Evolutionary conservation across 805 yeast species (phyloP).

Genomic region (Ogataea trehaloabstinens): DNA sequence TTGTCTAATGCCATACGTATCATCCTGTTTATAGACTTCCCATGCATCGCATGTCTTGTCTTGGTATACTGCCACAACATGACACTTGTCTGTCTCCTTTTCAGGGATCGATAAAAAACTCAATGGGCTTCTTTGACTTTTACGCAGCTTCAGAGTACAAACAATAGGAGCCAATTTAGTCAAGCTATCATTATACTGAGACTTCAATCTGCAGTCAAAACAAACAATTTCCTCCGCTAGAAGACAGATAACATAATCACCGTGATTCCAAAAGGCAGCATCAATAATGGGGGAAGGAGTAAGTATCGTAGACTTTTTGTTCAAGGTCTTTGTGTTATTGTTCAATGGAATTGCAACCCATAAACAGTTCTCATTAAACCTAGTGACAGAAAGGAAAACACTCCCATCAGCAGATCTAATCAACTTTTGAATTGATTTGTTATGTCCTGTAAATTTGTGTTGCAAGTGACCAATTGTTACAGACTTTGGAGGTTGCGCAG

Average conservation of each 20-base stretch:
- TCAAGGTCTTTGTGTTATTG: slow-evolving; percentile 27
- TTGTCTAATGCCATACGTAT: slow-evolving; percentile 29
- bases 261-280: slow-evolving; percentile 50
- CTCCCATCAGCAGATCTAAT: slow-evolving; percentile 67
- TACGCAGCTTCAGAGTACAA: slow-evolving; percentile 7
- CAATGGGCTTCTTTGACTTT: slow-evolving; percentile 15
- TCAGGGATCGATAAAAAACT: slow-evolving; percentile 39
- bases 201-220: slow-evolving; percentile 55
- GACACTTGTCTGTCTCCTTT: slow-evolving; percentile 29
- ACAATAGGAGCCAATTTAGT: slow-evolving; percentile 28
- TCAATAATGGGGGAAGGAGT: slow-evolving; percentile 46
- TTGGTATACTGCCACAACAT: slow-evolving; percentile 50
- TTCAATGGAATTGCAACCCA: slow-evolving; percentile 49
- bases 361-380: slow-evolving; percentile 60
- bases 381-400: slow-evolving; percentile 54
- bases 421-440: slow-evolving; percentile 69
- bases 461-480: slow-evolving; percentile 34
- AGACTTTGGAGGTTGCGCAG: background rate
- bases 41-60: slow-evolving; percentile 39
- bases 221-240: slow-evolving; percentile 46
- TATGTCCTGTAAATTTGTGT: slow-evolving; percentile 79
- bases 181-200: slow-evolving; percentile 12
- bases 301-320: slow-evolving; percentile 34
- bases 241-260: slow-evolving; percentile 44
- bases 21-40: slow-evolving; percentile 33